Base-by-base conservation (phyloP, 139 green algal genomes). In the Asterochloris erici region DNA sequence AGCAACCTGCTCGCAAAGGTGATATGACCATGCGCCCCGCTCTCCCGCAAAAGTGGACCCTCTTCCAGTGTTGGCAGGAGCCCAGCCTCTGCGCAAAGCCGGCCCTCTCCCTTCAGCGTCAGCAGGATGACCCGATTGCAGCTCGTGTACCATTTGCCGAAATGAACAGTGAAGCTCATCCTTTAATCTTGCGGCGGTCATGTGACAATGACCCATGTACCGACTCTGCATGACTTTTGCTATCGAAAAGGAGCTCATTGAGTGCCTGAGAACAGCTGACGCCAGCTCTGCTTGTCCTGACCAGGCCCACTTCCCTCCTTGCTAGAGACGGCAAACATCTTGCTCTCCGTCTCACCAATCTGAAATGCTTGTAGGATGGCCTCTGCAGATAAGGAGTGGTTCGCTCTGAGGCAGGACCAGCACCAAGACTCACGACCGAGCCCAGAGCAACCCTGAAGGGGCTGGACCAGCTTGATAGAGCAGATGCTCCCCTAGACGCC, bases 331-430 rank as follows among this genome's bases (percentile, higher is more conserved):
- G 89, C 84, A 85, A 89, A 95, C 10, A 81, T 77, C 14, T 79
- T 79, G 73, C 86, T 86, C 68, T 89, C 85, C 4, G 90, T 89
- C 17, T 68, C 63, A 0, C 82, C 47, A 19, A 88, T 24, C 66
- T 68, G 12, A 78, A 97, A 70, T 16, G 81, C 63, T 88, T 97
- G 92, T 54, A 96, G 85, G 14, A 94, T 85, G 0, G 91, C 91
- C 86, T 97, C 94, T 89, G 94, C 87, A 77, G 19, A 24, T 74
- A 24, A 60, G 60, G 2, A 28, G 61, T 60, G 13, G n/a, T 63
- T 9, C 16, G 78, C 61, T 60, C 29, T 79, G 29, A 21, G n/a
- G 73, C 66, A 54, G 10, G 14, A 10, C n/a, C 70, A 76, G 60
- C 16, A 27, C 2, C 77, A 73, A 23, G 29, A 29, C 28, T 26